Conservation (phyloP, 2,329 filamentous ascomycete species). For the Cladophialophora exuberans region DNA sequence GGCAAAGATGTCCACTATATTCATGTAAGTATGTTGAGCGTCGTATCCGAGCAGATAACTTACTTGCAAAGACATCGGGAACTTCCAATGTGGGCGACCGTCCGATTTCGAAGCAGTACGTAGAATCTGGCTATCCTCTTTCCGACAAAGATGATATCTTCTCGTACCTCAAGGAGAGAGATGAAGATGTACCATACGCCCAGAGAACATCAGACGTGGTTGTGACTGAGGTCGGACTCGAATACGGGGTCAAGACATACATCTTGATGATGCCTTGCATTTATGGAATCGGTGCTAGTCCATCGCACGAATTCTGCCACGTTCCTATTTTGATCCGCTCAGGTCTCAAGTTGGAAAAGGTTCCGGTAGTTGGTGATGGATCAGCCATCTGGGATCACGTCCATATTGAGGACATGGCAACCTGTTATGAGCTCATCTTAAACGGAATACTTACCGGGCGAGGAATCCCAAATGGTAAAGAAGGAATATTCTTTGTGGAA, state of each 20-base stretch:
- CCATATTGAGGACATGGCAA: slow-evolving; percentile 50
- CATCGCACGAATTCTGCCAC: slow-evolving; percentile 36
- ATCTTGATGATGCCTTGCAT: slow-evolving; percentile 54
- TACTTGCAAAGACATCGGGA: slow-evolving; percentile 45
- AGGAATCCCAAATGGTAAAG: slow-evolving; percentile 30
- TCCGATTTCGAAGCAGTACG: slow-evolving; percentile 15
- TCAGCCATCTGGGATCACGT: slow-evolving; percentile 48
- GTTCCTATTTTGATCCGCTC: slow-evolving; percentile 42
- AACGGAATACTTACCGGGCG: not conserved
- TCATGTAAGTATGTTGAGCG: not conserved
- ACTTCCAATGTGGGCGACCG: slow-evolving; percentile 41
- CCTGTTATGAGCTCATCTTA: slow-evolving; percentile 45
- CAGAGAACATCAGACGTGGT: slow-evolving; percentile 52
- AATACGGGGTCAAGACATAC: slow-evolving; percentile 48
- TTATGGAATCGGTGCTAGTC: slow-evolving; percentile 52
- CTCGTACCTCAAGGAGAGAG: slow-evolving; percentile 43
- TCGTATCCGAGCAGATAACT: not conserved
- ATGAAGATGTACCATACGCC: slow-evolving; percentile 43
- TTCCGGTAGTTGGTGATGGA: slow-evolving; percentile 43
- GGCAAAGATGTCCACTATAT: slow-evolving; percentile 41
- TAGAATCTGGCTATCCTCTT: slow-evolving; percentile 40
- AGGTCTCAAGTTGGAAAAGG: slow-evolving; percentile 38
- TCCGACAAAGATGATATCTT: slow-evolving; percentile 53
- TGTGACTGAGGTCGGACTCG: slow-evolving; percentile 46
- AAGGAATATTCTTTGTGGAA: slow-evolving; percentile 50